phyloP scores from a whole-genome alignment of 116 monocot genomes.

The Iris pallida region DNA sequence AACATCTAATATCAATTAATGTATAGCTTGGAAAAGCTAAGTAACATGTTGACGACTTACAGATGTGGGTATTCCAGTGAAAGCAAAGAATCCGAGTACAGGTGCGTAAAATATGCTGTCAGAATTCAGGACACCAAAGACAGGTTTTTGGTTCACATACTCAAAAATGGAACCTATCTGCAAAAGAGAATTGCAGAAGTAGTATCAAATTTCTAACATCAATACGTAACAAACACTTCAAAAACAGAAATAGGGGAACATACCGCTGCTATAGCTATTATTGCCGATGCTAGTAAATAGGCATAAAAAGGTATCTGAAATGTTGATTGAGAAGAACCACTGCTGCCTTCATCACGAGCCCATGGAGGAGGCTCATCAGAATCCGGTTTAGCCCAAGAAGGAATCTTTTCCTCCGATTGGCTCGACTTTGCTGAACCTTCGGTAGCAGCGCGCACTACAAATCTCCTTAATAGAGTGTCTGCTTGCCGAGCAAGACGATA shows the following conservation, averaged over 20 bases:
- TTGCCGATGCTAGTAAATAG: conserved; percentile 79
- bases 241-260: conserved; percentile 1
- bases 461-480: conserved; percentile 6
- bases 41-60: conserved; percentile 26
- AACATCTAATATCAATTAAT: background rate
- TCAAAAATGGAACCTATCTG: conserved; percentile 93
- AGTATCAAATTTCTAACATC: background rate
- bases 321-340: conserved; percentile 27
- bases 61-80: conserved; percentile 85
- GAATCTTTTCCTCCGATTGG: conserved; percentile 65
- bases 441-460: conserved; percentile 41
- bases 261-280: conserved; percentile 91
- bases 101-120: conserved; percentile 84
- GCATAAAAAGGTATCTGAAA: conserved; percentile 70
- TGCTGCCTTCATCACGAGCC: conserved; percentile 55
- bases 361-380: conserved; percentile 89
- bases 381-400: conserved; percentile 85
- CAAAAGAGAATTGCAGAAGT: background rate
- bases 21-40: background rate
- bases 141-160: conserved; percentile 77
- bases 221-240: background rate
- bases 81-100: conserved; percentile 78
- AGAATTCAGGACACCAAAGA: conserved; percentile 69
- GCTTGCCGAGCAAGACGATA: conserved; percentile 8
- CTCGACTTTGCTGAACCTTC: conserved; percentile 60